Conservation (phyloP, 331 rosid species). For the Malus hybrid region DNA sequence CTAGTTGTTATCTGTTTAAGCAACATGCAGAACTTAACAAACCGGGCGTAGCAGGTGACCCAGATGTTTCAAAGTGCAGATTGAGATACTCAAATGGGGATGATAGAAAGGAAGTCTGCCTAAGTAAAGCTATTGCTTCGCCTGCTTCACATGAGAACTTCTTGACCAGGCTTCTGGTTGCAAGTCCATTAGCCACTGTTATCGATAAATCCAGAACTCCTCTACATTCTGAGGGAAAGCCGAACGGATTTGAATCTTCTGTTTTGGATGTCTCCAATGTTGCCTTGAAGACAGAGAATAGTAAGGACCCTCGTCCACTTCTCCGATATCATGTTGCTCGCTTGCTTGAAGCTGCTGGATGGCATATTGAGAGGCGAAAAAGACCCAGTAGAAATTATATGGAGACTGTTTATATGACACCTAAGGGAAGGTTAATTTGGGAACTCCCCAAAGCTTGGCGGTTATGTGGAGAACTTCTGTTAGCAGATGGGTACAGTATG, state of each 20-base stretch:
- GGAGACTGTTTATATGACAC: slow-evolving; percentile 73
- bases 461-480: slow-evolving; percentile 67
- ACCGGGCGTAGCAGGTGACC: slow-evolving; percentile 16
- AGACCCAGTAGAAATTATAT: slow-evolving; percentile 58
- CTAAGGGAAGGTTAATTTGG: slow-evolving; percentile 64
- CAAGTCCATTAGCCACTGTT: slow-evolving; percentile 38
- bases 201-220: slow-evolving; percentile 46
- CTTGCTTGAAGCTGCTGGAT: slow-evolving; percentile 70
- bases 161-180: slow-evolving; percentile 54
- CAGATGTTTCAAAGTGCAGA: slow-evolving; percentile 35
- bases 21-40: slow-evolving; percentile 34
- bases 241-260: slow-evolving; percentile 23
- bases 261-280: slow-evolving; percentile 27
- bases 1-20: slow-evolving; percentile 62
- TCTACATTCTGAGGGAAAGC: slow-evolving; percentile 42
- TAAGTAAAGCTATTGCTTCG: slow-evolving; percentile 53
- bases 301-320: slow-evolving; percentile 54
- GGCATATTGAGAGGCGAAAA: slow-evolving; percentile 67
- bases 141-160: slow-evolving; percentile 91
- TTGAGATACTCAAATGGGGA: slow-evolving; percentile 27
- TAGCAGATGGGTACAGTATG: slow-evolving; percentile 35
- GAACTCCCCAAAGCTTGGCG: slow-evolving; percentile 87
- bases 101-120: slow-evolving; percentile 38
- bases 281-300: slow-evolving; percentile 30
- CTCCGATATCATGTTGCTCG: slow-evolving; percentile 48